phyloP scores from a whole-genome alignment of 768 basidiomycete species.

The Trametes cinnabarina region DNA sequence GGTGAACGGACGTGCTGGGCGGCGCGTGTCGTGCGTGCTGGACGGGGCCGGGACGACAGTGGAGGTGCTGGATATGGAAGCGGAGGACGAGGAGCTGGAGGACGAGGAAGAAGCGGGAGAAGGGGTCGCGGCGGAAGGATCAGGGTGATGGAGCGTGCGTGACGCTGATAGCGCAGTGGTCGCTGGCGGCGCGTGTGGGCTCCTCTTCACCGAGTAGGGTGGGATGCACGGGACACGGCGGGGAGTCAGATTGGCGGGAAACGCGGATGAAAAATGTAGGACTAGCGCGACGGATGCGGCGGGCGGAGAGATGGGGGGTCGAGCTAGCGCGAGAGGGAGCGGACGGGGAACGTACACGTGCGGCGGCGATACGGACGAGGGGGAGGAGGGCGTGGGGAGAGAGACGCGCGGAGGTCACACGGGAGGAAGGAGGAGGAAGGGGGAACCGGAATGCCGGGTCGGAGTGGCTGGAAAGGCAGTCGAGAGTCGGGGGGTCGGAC shows the following conservation, averaged over 20 bases:
- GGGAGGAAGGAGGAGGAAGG: background rate
- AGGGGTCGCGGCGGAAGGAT: constrained; percentile 16
- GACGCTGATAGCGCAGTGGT: background rate
- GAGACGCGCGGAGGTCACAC: constrained; percentile 22
- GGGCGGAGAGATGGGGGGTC: background rate
- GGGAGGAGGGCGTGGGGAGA: background rate
- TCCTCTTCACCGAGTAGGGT: background rate
- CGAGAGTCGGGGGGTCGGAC: constrained; percentile 19
- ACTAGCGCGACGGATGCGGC: background rate
- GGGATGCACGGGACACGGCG: background rate
- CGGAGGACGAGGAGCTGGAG: constrained; percentile 37
- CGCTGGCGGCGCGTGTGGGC: background rate
- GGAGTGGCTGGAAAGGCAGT: constrained; percentile 5
- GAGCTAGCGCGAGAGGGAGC: background rate
- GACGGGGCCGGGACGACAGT: constrained; percentile 59
- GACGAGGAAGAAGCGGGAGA: constrained; percentile 24
- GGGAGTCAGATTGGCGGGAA: background rate
- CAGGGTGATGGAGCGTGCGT: constrained; percentile 6
- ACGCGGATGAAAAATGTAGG: background rate
- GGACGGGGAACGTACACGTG: constrained; percentile 5
- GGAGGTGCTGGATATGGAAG: constrained; percentile 80
- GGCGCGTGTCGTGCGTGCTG: constrained; percentile 73
- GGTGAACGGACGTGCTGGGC: constrained; percentile 71
- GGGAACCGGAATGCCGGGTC: constrained; percentile 13
- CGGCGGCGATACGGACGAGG: constrained; percentile 20